Percentiles rank a stretch among this genome's conserved stretches.
Conservation (phyloP, 2,329 filamentous ascomycete species). For the Pseudopyrenochaeta lycopersici region DNA sequence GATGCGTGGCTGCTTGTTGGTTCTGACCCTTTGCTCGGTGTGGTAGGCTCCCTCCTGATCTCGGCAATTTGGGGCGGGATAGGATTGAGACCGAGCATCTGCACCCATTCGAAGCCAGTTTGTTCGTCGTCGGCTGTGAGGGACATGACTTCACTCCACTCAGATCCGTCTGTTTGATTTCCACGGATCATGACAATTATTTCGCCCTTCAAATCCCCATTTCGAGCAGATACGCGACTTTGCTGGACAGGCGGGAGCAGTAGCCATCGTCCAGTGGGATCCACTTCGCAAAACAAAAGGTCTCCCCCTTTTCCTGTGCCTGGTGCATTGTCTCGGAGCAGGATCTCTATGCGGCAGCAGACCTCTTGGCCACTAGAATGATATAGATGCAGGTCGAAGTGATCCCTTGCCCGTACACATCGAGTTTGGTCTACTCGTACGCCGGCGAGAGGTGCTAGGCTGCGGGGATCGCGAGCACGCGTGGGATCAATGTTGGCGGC, state of each 20-base stretch:
- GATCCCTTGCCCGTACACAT: constrained; percentile 88
- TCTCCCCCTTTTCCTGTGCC: constrained; percentile 76
- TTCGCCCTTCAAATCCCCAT: constrained; percentile 74
- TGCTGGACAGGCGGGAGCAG: constrained; percentile 88
- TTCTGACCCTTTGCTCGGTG: constrained; percentile 54
- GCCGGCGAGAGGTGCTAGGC: constrained; percentile 73
- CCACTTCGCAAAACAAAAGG: constrained; percentile 91
- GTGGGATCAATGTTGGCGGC: constrained; percentile 84
- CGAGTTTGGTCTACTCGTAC: constrained; percentile 78
- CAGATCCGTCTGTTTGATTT: constrained; percentile 64
- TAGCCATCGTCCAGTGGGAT: constrained; percentile 78
- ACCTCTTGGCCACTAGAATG: constrained; percentile 92
- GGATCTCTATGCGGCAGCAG: constrained; percentile 86
- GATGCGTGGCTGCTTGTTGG: constrained; percentile 63
- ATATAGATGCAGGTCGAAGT: constrained; percentile 82
- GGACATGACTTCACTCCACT: constrained; percentile 88
- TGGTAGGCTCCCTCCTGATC: constrained; percentile 60
- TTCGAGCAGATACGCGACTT: constrained; percentile 78
- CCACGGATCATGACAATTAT: constrained; percentile 90
- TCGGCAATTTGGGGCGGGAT: constrained; percentile 66
- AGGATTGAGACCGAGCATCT: constrained; percentile 76
- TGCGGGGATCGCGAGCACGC: constrained; percentile 80
- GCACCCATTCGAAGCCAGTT: constrained; percentile 84
- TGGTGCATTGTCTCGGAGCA: constrained; percentile 82
- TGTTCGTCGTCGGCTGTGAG: constrained; percentile 79